Evolutionary conservation across 2,329 filamentous ascomycete genomes (phyloP).

Genomic region (Bretziella fagacearum): DNA sequence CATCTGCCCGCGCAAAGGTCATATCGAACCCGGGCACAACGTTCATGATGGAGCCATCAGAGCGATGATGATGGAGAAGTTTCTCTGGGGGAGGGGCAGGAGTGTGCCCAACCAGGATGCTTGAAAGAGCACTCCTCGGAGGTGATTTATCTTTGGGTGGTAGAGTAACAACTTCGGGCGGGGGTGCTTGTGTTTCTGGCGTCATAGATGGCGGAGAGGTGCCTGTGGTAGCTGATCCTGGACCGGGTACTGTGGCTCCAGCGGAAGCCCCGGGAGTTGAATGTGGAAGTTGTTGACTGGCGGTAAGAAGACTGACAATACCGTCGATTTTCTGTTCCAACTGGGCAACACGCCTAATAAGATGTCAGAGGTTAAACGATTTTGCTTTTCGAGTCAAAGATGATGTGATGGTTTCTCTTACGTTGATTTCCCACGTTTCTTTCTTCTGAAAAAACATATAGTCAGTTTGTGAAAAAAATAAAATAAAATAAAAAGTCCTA

Average conservation of each 20-base stretch:
- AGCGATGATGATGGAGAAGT: background rate
- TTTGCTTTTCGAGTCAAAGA: background rate
- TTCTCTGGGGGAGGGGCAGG: background rate
- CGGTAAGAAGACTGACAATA: conserved; percentile 18
- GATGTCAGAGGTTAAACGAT: too few species aligned
- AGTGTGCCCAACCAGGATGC: too few species aligned
- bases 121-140: background rate
- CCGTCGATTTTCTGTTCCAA: conserved; percentile 27
- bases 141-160: background rate
- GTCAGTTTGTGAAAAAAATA: background rate
- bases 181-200: background rate
- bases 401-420: conserved; percentile 14
- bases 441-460: conserved; percentile 16
- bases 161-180: too few species aligned
- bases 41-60: conserved; percentile 12
- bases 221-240: background rate
- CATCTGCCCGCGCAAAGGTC: conserved; percentile 21
- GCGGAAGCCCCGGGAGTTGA: background rate
- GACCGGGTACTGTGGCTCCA: background rate
- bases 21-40: conserved; percentile 24
- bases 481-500: background rate
- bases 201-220: background rate
- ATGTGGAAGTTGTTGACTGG: conserved; percentile 7
- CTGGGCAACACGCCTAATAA: conserved; percentile 22
- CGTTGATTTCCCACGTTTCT: conserved; percentile 24